phyloP scores from a whole-genome alignment of 192 early-diverging fungal genomes.

The Polychytrium aggregatum region DNA sequence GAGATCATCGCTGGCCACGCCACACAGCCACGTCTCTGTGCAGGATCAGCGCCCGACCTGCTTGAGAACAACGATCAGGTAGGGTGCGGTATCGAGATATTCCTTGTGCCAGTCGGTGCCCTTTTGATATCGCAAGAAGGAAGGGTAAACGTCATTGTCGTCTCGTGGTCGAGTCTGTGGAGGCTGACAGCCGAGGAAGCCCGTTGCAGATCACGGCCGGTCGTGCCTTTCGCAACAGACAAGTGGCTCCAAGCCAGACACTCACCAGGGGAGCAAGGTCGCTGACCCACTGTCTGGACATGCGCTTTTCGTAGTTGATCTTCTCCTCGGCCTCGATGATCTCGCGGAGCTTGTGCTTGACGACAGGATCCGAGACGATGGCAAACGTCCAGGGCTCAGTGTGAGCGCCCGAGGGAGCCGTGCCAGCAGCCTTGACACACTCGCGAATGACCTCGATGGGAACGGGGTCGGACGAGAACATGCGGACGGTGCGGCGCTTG shows the following conservation, averaged over 20 bases:
- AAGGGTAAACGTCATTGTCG: no score
- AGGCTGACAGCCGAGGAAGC: no score
- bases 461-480: slow-evolving; percentile 5
- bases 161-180: no score
- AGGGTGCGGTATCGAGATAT: no score
- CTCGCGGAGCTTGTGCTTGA: slow-evolving; percentile 1
- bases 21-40: not conserved
- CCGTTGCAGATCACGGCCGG: no score
- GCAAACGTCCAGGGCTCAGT: slow-evolving; percentile 9
- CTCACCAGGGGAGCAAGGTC: slow-evolving; percentile 4
- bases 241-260: not conserved
- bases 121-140: no score
- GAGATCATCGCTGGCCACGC: not conserved
- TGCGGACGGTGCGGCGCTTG: no score
- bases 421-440: slow-evolving; percentile 6
- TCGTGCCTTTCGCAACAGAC: no score
- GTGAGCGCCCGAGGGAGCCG: slow-evolving; percentile 4
- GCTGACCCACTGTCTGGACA: slow-evolving; percentile 3
- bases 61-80: no score
- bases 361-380: slow-evolving; percentile 1
- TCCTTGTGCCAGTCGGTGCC: no score
- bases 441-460: slow-evolving; percentile 7
- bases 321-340: slow-evolving; percentile 8
- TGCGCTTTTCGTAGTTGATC: slow-evolving; percentile 7
- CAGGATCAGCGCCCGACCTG: no score